Percentiles rank a stretch among this genome's conserved stretches.
phyloP scores from a whole-genome alignment of 176 grass and related monocot genomes.

The Urochloa ruziziensis region DNA sequence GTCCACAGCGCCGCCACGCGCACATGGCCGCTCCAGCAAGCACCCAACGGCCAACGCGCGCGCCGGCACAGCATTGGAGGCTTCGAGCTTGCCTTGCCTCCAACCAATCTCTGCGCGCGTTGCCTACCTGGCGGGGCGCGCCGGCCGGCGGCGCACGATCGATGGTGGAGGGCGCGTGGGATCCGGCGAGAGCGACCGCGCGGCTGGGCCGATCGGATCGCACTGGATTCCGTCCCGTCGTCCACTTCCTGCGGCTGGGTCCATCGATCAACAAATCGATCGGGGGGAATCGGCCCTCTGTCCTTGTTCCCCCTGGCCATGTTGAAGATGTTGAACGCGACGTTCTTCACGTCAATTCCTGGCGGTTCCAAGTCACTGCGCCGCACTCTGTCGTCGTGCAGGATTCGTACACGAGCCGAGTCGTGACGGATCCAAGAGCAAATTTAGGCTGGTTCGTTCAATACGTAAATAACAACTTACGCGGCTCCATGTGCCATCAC shows the following conservation, averaged over 20 bases:
- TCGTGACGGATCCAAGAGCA: not conserved
- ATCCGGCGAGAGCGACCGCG: slow-evolving; percentile 1
- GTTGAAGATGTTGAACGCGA: too few species aligned
- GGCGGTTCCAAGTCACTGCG: too few species aligned
- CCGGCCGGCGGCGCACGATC: not conserved
- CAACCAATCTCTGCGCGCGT: not conserved
- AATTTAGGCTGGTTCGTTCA: not conserved
- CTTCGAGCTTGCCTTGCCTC: too few species aligned
- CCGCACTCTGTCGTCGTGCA: too few species aligned
- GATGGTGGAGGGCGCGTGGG: not conserved
- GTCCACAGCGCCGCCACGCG: not conserved
- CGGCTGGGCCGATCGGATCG: not conserved
- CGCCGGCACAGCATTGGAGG: not conserved
- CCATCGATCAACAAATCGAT: not conserved
- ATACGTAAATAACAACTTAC: too few species aligned
- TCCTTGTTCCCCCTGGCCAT: too few species aligned
- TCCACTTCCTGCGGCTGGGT: not conserved
- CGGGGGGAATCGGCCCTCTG: not conserved
- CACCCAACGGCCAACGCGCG: too few species aligned
- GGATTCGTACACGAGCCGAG: not conserved
- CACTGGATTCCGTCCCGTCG: not conserved
- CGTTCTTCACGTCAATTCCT: too few species aligned
- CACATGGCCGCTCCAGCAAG: not conserved
- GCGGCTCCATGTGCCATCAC: not conserved
- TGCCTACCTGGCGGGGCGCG: not conserved